phyloP scores from a whole-genome alignment of 108 stramenopile genomes.

The Nitzschia palea region DNA sequence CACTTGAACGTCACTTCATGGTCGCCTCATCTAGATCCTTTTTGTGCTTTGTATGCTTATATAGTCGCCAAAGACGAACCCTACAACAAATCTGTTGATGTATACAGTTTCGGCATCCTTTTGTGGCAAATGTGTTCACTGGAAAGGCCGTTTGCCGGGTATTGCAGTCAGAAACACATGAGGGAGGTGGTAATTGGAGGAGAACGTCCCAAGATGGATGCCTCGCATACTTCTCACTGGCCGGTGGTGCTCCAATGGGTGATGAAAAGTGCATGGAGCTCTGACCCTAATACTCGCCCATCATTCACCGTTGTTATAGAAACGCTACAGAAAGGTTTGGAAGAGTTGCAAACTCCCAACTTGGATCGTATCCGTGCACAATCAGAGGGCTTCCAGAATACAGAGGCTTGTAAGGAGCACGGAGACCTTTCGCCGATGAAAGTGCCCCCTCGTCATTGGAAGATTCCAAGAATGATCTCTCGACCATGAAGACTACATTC shows the following conservation, averaged over 20 bases:
- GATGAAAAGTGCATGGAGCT: constrained; percentile 59
- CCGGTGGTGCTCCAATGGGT: constrained; percentile 45
- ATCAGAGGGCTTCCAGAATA: background rate
- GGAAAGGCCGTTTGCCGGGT: constrained; percentile 64
- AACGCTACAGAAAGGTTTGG: constrained; percentile 16
- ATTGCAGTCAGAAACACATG: constrained; percentile 39
- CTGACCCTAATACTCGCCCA: constrained; percentile 48
- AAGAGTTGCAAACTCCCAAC: background rate
- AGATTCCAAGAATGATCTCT: background rate
- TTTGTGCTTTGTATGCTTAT: constrained; percentile 14
- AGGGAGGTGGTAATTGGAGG: constrained; percentile 59
- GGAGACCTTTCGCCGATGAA: background rate
- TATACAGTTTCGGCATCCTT: constrained; percentile 72
- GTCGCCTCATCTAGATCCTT: background rate
- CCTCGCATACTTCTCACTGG: constrained; percentile 39
- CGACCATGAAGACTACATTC: constrained; percentile 3
- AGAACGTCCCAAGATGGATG: constrained; percentile 57
- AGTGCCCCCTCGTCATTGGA: background rate
- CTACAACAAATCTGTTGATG: constrained; percentile 68
- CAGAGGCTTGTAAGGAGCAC: background rate
- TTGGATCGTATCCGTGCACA: background rate
- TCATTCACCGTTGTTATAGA: constrained; percentile 42
- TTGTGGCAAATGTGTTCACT: constrained; percentile 63
- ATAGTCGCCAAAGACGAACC: constrained; percentile 42
- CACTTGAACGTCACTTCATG: background rate